Conservation (phyloP, 495 filamentous ascomycete genomes). For the Neurospora cerealis region DNA sequence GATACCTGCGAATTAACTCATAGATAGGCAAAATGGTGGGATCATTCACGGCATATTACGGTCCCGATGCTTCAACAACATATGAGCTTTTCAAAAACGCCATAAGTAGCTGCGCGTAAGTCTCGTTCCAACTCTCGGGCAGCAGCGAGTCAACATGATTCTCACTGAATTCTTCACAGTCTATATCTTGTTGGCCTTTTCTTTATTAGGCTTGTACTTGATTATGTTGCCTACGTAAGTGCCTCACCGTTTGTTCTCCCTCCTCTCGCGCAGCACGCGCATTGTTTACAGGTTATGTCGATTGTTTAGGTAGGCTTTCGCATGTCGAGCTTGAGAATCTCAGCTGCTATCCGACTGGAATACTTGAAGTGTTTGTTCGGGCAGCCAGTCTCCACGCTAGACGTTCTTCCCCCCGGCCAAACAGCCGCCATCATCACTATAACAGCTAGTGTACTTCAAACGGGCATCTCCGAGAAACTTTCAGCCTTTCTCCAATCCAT, state of each 20-base stretch:
- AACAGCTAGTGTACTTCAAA: slow-evolving; percentile 53
- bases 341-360: slow-evolving; percentile 40
- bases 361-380: slow-evolving; percentile 43
- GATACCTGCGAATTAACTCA: slow-evolving; percentile 3
- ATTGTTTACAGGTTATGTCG: slow-evolving; percentile 2
- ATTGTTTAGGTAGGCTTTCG: slow-evolving; percentile 40
- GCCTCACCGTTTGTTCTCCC: neutral
- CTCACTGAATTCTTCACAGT: slow-evolving; percentile 10
- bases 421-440: slow-evolving; percentile 52
- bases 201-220: slow-evolving; percentile 46
- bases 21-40: slow-evolving; percentile 32
- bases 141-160: neutral
- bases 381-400: slow-evolving; percentile 43
- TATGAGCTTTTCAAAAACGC: slow-evolving; percentile 17
- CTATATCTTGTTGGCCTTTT: slow-evolving; percentile 55
- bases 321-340: slow-evolving; percentile 44
- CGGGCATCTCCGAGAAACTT: slow-evolving; percentile 57
- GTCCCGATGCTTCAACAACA: slow-evolving; percentile 12
- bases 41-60: slow-evolving; percentile 19
- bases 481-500: slow-evolving; percentile 42
- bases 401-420: slow-evolving; percentile 43
- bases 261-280: neutral
- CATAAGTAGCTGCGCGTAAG: slow-evolving; percentile 24
- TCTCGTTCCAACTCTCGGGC: neutral
- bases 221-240: slow-evolving; percentile 47